These are phyloP conservation scores for Odontarrhena argentea DNA, from an alignment of 345 rosid genomes.

Conservation along the genomic window DNA sequence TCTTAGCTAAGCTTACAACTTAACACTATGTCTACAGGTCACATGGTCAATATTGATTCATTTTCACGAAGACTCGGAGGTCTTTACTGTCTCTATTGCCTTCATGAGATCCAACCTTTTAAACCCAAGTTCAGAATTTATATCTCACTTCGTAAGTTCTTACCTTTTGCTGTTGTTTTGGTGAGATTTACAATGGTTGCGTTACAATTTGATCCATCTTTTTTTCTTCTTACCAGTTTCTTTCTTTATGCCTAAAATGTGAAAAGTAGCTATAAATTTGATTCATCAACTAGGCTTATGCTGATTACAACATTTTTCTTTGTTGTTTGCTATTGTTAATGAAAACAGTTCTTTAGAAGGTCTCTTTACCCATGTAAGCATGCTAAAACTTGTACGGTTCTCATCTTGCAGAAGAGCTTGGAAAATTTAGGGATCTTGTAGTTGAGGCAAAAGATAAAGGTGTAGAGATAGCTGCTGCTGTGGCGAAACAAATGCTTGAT, in stretches of 20 bases:
- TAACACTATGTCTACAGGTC: conserved; percentile 54
- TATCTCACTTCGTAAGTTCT: conserved; percentile 66
- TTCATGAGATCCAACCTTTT: conserved; percentile 81
- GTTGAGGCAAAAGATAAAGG: conserved; percentile 56
- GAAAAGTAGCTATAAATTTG: conserved; percentile 22
- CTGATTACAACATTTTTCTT: background rate
- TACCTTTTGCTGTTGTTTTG: conserved; percentile 6
- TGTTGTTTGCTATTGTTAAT: background rate
- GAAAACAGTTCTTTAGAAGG: background rate
- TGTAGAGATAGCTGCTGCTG: conserved; percentile 49
- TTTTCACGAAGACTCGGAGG: conserved; percentile 76
- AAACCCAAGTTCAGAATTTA: conserved; percentile 74
- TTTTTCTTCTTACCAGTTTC: background rate
- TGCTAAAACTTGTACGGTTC: background rate
- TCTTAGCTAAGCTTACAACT: conserved; percentile 4
- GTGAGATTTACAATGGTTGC: background rate
- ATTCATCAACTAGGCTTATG: background rate
- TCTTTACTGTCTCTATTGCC: conserved; percentile 88
- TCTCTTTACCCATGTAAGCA: background rate
- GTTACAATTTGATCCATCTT: background rate
- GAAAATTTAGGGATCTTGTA: conserved; percentile 62
- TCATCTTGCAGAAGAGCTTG: conserved; percentile 65
- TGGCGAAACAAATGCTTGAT: conserved; percentile 72
- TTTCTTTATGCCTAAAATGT: conserved; percentile 4
- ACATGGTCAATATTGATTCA: conserved; percentile 54